Evolutionary conservation across 129 eudicot genomes (phyloP).

Genomic region (Flaveria sonorensis): DNA sequence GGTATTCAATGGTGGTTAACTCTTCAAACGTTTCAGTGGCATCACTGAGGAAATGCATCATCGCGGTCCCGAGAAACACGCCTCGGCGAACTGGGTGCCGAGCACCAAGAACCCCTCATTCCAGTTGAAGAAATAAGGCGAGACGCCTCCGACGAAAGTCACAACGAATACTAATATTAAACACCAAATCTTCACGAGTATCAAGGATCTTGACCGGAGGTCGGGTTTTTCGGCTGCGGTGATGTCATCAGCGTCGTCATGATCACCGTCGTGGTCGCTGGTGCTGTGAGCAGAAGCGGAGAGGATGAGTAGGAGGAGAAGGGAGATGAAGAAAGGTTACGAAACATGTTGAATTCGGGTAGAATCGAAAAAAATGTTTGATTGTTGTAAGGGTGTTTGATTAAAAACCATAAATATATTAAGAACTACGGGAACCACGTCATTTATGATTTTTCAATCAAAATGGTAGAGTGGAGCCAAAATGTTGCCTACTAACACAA

Average conservation of each 20-base stretch:
- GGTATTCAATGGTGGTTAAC: conserved; percentile 60
- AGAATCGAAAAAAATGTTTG: background rate
- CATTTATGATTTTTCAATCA: background rate
- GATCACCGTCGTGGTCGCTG: conserved; percentile 17
- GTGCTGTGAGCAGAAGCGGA: conserved; percentile 58
- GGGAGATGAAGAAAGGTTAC: conserved; percentile 35
- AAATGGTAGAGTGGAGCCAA: background rate
- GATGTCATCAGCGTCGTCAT: background rate
- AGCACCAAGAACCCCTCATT: conserved; percentile 70
- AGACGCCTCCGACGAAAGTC: conserved; percentile 71
- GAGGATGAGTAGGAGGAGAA: conserved; percentile 44
- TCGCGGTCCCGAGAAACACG: conserved; percentile 74
- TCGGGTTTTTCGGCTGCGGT: conserved; percentile 41
- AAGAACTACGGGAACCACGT: background rate
- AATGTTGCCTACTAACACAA: background rate
- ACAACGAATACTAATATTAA: conserved; percentile 63
- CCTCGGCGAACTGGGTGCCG: conserved; percentile 95
- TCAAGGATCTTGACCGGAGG: conserved; percentile 54
- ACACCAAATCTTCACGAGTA: conserved; percentile 78
- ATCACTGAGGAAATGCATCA: conserved; percentile 93
- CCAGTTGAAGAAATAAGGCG: conserved; percentile 84
- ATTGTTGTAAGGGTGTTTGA: too few relatives aligned
- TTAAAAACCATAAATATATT: too few relatives aligned
- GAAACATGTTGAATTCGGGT: conserved; percentile 26
- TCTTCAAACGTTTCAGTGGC: conserved; percentile 76